Base-by-base conservation (phyloP, 768 basidiomycete genomes). In the Galerina sulciceps region DNA sequence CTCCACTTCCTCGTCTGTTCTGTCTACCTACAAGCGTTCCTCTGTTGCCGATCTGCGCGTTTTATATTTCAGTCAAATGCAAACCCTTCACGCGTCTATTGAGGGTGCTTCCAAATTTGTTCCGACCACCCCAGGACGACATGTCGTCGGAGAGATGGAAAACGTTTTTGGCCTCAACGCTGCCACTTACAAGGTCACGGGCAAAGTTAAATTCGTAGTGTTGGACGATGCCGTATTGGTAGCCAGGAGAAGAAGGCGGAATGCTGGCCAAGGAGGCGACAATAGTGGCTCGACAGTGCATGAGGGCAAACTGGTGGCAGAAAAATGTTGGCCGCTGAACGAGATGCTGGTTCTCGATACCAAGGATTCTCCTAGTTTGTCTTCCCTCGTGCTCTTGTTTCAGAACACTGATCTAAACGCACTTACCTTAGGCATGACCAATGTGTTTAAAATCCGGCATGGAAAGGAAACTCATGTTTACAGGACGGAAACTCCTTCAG, bases 321-420 rank as follows among this genome's bases (percentile, higher is more conserved):
- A 99, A 67, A 80, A 85, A 63, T 98, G 94, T 71, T 99, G 95
- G 93, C 85, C 89, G 8, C 76, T 99, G 69, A 91, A 87, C 64
- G 97, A 99, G 72, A 93, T 99, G 83, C 75, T 96, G 37, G 94
- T 99, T 0, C 82, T 96, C 17, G 97, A 99, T 71, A 93, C 96
- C 35, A 99, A 98, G 73, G 97, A 99, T 73, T 90, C 94, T 3
- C 82, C 93, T 5, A 89, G 96, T 96, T 57, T 63, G 88, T 75
- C 22, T 63, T 14, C 49, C 38, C 45, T 26, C 31, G 45, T 31
- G 8, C 8, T 35, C 55, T 15, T 20, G 50, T 2, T 26, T 58
- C 37, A 26, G 5, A 64, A 42, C 62, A 45, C 31, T 47, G 51
- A 31, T 38, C 40, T 20, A 49, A 48, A 4, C 43, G 54, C 15